Percentiles rank a stretch among this genome's conserved stretches.
Evolutionary conservation across 2,329 filamentous ascomycete genomes (phyloP).

Genomic region (Epichloe gansuensis): DNA sequence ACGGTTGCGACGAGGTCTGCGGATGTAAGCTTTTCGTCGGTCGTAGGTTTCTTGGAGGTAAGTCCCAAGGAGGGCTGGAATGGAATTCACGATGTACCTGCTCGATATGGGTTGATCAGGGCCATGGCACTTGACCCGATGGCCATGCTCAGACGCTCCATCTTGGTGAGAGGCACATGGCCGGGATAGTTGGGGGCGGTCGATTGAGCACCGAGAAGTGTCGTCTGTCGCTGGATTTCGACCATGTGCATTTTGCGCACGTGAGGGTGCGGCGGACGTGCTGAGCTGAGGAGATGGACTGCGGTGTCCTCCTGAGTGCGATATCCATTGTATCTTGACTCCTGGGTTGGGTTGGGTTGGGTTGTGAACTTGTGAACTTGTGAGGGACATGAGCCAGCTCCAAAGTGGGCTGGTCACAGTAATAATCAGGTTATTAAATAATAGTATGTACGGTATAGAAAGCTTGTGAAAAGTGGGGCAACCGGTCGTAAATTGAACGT

Average conservation of each 20-base stretch:
- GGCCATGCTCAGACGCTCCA: constrained; percentile 65
- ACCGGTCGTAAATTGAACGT: too few species aligned
- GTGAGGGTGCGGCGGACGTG: constrained; percentile 9
- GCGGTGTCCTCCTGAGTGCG: constrained; percentile 11
- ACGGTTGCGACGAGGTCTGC: constrained; percentile 84
- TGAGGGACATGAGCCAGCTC: neutral
- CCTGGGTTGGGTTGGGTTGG: neutral
- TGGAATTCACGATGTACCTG: constrained; percentile 36
- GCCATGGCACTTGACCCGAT: constrained; percentile 51
- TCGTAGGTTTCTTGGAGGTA: neutral
- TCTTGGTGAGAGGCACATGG: constrained; percentile 73
- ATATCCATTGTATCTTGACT: constrained; percentile 13
- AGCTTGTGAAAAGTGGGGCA: too few species aligned
- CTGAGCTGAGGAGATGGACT: constrained; percentile 9
- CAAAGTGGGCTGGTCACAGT: neutral
- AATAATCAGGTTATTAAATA: too few species aligned
- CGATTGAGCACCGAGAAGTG: constrained; percentile 74
- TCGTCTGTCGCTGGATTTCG: constrained; percentile 8
- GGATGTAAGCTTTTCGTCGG: constrained; percentile 1
- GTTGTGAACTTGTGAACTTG: too few species aligned
- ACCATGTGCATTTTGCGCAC: constrained; percentile 1
- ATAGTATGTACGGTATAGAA: too few species aligned
- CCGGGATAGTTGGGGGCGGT: constrained; percentile 80
- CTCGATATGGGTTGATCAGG: constrained; percentile 65
- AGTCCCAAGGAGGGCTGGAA: neutral